Conservation (phyloP, 345 rosid species). For the Leavenworthia alabamica region DNA sequence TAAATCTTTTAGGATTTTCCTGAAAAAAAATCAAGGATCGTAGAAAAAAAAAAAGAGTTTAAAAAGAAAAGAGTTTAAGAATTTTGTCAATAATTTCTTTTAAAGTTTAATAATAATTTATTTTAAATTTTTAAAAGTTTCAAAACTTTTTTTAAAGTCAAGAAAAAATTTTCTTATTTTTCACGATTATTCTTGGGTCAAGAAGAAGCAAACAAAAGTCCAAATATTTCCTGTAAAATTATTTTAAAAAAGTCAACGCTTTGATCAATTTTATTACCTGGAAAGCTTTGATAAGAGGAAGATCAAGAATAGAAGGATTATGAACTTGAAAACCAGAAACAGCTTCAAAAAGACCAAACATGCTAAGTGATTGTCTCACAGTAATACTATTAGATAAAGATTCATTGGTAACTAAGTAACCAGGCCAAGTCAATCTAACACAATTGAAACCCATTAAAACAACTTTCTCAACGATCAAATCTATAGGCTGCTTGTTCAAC, state of each 20-base stretch:
- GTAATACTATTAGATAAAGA: constrained; percentile 39
- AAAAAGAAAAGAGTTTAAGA: no score
- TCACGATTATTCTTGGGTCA: neutral
- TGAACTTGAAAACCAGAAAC: constrained; percentile 56
- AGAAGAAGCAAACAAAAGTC: neutral
- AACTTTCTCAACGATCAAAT: constrained; percentile 32
- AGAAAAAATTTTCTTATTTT: neutral
- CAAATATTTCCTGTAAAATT: no score
- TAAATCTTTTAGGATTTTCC: no score
- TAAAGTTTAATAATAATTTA: no score
- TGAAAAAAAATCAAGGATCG: neutral
- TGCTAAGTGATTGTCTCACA: constrained; percentile 57
- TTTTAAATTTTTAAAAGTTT: no score
- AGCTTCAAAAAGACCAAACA: constrained; percentile 50
- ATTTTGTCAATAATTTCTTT: no score
- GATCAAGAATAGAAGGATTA: constrained; percentile 69
- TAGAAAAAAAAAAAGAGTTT: neutral
- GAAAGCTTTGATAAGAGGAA: constrained; percentile 58
- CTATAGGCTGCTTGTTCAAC: constrained; percentile 54
- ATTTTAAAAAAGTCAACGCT: neutral
- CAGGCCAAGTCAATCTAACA: constrained; percentile 66
- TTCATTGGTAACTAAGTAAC: constrained; percentile 47
- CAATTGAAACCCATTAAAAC: constrained; percentile 50
- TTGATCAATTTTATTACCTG: constrained; percentile 40
- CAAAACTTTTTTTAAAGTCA: no score